Percentiles rank a stretch among this genome's conserved stretches.
These are phyloP conservation scores for Ampelocalamus luodianensis DNA, from an alignment of 176 grass and related monocot species.

Conservation along the genomic window DNA sequence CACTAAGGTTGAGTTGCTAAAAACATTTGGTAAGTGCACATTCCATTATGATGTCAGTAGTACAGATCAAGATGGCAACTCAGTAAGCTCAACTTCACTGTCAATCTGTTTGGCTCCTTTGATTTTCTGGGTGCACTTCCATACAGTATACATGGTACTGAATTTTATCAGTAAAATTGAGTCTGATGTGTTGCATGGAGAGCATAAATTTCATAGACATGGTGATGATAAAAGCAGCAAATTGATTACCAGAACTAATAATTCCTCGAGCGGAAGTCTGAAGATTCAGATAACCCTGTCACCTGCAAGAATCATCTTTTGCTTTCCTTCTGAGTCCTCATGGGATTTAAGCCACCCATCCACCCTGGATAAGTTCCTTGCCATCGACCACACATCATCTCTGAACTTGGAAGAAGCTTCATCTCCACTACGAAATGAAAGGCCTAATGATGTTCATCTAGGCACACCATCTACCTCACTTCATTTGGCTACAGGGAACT, in stretches of 20 bases:
- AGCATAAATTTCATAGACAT: constrained; percentile 39
- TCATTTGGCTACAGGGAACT: constrained; percentile 66
- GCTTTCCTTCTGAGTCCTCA: constrained; percentile 68
- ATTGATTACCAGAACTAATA: constrained; percentile 38
- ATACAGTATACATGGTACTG: constrained; percentile 71
- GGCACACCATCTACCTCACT: constrained; percentile 60
- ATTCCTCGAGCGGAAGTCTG: constrained; percentile 47
- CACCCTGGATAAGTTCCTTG: constrained; percentile 74
- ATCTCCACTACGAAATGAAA: constrained; percentile 46
- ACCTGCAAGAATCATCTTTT: constrained; percentile 71
- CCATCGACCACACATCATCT: constrained; percentile 67
- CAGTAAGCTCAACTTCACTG: constrained; percentile 61
- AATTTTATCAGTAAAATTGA: constrained; percentile 63
- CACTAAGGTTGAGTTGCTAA: constrained; percentile 74
- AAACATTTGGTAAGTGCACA: constrained; percentile 75
- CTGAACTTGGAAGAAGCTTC: constrained; percentile 50
- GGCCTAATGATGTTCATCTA: constrained; percentile 40
- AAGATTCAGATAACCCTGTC: constrained; percentile 64
- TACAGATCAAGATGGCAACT: constrained; percentile 62
- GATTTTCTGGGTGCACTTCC: constrained; percentile 85
- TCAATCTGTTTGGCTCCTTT: constrained; percentile 69
- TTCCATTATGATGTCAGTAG: constrained; percentile 65
- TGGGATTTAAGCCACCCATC: constrained; percentile 61
- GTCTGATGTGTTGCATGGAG: constrained; percentile 46
- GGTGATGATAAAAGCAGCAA: constrained; percentile 44